Evolutionary conservation across 2,329 filamentous ascomycete species (phyloP).

Genomic region (Ophiostoma australiae): DNA sequence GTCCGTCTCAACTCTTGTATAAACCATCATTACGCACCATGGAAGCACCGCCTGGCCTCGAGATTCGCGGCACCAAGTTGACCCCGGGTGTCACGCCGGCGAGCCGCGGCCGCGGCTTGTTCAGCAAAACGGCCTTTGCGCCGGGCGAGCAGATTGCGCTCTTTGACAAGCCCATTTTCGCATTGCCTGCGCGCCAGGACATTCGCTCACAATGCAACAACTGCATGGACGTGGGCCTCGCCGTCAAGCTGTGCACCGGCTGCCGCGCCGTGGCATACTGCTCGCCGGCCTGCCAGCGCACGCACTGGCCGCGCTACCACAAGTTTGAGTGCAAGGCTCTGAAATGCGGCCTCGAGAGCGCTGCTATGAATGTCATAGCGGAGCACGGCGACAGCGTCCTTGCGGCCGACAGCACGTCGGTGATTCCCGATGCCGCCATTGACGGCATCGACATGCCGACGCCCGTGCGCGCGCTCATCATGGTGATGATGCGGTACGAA

Average conservation of each 20-base stretch:
- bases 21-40: slow-evolving; percentile 17
- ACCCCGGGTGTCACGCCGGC: slow-evolving; percentile 5
- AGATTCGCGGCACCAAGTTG: slow-evolving; percentile 27
- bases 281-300: slow-evolving; percentile 47
- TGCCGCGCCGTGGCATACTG: slow-evolving; percentile 55
- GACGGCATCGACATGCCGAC: slow-evolving; percentile 44
- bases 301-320: slow-evolving; percentile 51
- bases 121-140: slow-evolving; percentile 39
- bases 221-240: slow-evolving; percentile 39
- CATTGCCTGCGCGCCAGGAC: slow-evolving; percentile 44
- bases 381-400: neutral
- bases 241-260: slow-evolving; percentile 43
- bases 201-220: slow-evolving; percentile 44
- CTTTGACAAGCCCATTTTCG: slow-evolving; percentile 43
- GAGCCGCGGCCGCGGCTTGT: slow-evolving; percentile 40
- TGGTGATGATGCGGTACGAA: slow-evolving; percentile 42
- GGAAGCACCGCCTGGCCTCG: slow-evolving; percentile 24
- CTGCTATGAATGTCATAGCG: neutral
- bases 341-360: slow-evolving; percentile 35
- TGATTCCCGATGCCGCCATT: slow-evolving; percentile 17
- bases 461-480: slow-evolving; percentile 50
- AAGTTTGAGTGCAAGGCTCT: slow-evolving; percentile 50
- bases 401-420: neutral
- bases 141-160: slow-evolving; percentile 45
- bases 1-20: no score